Base-by-base conservation (phyloP, 768 basidiomycete species). In the Suillus hirtellus region DNA sequence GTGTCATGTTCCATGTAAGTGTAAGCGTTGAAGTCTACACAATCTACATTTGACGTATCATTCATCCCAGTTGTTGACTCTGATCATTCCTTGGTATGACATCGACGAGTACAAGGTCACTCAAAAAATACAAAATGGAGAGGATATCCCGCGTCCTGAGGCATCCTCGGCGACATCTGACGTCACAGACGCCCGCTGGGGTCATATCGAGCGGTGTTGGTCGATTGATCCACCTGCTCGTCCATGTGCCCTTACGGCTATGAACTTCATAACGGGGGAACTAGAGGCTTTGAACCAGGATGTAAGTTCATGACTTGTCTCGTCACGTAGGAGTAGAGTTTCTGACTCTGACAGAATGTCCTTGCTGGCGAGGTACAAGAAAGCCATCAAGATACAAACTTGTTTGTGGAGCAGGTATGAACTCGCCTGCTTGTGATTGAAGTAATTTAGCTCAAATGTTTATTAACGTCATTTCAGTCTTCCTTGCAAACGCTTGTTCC, bases 1-100 rank as follows among this genome's bases (percentile, higher is more conserved):
- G 70, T 56, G 64, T 75, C 17, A 67, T 68, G 21, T 40, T 35
- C 31, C 50, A 62, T 40, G 61, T 62, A 46, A 38, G 60, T 52
- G 21, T 35, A 24, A 24, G 6, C 21, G 2, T 24, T 19, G 1
- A 12, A 35, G 52, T 6, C 11, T 11, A 6, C 27, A 12, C n/a
- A 53, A 35, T 1, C 2, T n/a, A 53, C 12, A 34, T 7, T 34
- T 12, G 7, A 11, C 11, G 10, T 1, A 1, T 12, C 2, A 3
- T 5, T 35, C 4, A n/a, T 19, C 5, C 19, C 34, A 53, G 52
- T 19, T 53, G 31, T 35, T 53, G 6, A 35, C 52, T 12, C 6
- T 53, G 47, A 7, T 6, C 1, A 2, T 14, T 38, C 37, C 60
- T 21, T 47, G 24, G 44, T 12, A 17, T 49, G 38, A 6, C 10